Evolutionary conservation across 2,329 filamentous ascomycete species (phyloP), one percentile per base, ranked within the genome.

Genomic region (Colletotrichum sp.): DNA sequence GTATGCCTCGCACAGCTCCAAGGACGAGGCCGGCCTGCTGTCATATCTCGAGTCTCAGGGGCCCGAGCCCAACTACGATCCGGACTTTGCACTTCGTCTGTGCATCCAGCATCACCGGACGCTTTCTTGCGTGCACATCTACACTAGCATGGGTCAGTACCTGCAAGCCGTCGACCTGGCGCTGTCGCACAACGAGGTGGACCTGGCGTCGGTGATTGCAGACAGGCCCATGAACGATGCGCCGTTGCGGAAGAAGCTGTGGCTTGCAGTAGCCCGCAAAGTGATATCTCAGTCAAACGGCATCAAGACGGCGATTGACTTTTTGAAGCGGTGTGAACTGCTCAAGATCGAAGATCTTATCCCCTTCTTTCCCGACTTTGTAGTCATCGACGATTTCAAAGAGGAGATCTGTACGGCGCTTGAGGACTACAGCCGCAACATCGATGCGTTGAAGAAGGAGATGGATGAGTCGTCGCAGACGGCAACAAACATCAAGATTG

Each of bases 341-440:
- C 91, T 99, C 65, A 94, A 94, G 78, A 99, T 99, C 78, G 97
- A 99, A 86, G 97, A 99, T 81, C 87, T 99, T 34, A 99, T 99
- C 55, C 97, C 97, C 0, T 98, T 99, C 88, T 99, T 99, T 86
- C 97, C 97, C 0, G 97, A 99, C 83, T 99, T 99, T 82, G 96
- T 99, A 28, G 95, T 99, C 68, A 99, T 99, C 77, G 97, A 99
- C 83, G 97, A 99, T 84, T 99, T 99, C 90, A 98, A 99, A 83
- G 96, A 99, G 78, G 97, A 99, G 83, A 99, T 99, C 49, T 99
- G 97, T 86, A 89, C 92, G 0, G 97, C 98, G 1, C 90, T 99
- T 2, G 97, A 99, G 85, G 95, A 98, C 78, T 99, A 99, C 86
- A 95, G 93, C 63, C 94, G 95, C 49, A 95, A 95, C 79, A 99